phyloP scores from a whole-genome alignment of 306 rosid species.

The Gastrolobium villosum region DNA sequence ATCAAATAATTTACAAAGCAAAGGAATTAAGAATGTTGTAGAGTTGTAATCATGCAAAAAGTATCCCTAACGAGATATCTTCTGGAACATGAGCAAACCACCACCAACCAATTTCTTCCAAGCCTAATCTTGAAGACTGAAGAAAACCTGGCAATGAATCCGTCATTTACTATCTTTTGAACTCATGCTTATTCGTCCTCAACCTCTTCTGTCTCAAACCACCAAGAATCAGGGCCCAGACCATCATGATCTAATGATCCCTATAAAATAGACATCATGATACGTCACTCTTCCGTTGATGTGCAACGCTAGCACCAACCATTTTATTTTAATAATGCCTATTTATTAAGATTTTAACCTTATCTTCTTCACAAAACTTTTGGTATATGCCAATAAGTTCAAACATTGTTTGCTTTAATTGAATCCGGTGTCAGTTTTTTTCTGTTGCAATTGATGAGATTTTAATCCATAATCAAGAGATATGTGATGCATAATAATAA shows the following conservation, averaged over 20 bases:
- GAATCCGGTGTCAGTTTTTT: background rate
- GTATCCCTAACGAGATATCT: background rate
- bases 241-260: constrained; percentile 54
- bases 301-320: background rate
- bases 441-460: constrained; percentile 3
- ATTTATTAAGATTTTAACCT: background rate
- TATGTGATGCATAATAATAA: background rate
- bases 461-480: constrained; percentile 22
- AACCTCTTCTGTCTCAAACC: constrained; percentile 39
- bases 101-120: constrained; percentile 26
- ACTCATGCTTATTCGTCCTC: constrained; percentile 16
- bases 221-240: constrained; percentile 57
- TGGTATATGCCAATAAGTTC: background rate
- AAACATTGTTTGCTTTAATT: background rate
- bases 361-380: background rate
- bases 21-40: constrained; percentile 3
- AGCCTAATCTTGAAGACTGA: constrained; percentile 18
- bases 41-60: background rate
- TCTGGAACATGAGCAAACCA: background rate
- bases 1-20: background rate
- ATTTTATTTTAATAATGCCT: constrained; percentile 24
- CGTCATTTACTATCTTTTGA: background rate
- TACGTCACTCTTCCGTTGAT: constrained; percentile 15
- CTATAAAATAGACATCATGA: constrained; percentile 38
- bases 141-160: constrained; percentile 13